Base-by-base conservation (phyloP, 768 basidiomycete genomes). In the Collybia mongolica region DNA sequence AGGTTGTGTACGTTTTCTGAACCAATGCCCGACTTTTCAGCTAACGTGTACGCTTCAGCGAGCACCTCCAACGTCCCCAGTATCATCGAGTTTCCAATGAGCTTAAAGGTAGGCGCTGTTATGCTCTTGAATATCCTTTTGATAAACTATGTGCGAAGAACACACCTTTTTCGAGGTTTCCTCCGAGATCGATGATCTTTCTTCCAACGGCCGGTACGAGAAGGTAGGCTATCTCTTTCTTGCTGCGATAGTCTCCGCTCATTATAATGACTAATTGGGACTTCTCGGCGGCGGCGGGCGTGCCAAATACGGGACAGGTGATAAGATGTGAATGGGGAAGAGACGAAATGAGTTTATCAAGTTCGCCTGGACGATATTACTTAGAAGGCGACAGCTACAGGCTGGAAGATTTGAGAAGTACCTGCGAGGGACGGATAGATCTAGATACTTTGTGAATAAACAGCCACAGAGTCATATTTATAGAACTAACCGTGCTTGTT, bases 31-130 rank as follows among this genome's bases (percentile, higher is more conserved):
- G 88, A 76, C 67, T 91, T 91, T 55, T 92, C 89, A 3, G 86
- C 86, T 8, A 95, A 80, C 1, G 93, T 94, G 60, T 88, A 83
- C n/a, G 81, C 73, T 69, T 95, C 93, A 0, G 87, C 83, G 11
- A 95, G 72, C 8, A 94, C 70, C 62, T 94, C 93, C 37, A 93
- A 72, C 22, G 75, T 73, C n/a, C 88, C 86, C 36, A 91, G 69
- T 48, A 92, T 83, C 67, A 92, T 68, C 1, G 86, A 83, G 58
- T 93, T 93, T 15, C 87, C 90, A 42, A 92, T 80, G 6, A 93
- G 71, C 65, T 93, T 93, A 69, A 85, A 79, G 7, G 81, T 83
- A 4, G 81, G 77, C 12, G 86, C 86, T 87, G 46, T 9, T 41
- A 18, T 8, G n/a, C 9, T 35, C 15, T 17, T 50, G 24, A 8